phyloP scores from a whole-genome alignment of 768 basidiomycete genomes.

The Rhodotorula paludigena region DNA sequence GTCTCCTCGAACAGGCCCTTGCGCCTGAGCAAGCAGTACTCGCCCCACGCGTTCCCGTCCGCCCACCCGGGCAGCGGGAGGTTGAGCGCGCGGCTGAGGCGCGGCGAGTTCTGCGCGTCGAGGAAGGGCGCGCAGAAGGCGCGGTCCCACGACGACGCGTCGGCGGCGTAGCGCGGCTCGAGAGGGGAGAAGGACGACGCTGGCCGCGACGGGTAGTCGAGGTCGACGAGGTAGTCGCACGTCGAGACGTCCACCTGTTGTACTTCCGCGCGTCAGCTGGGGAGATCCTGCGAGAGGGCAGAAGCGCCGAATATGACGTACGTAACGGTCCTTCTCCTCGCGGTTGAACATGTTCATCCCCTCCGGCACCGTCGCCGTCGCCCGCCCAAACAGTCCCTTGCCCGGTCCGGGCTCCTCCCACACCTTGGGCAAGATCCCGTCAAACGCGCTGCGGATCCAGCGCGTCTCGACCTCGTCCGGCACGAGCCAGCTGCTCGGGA shows the following conservation, averaged over 20 bases:
- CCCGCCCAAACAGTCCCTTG: slow-evolving; percentile 37
- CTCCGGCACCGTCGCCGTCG: slow-evolving; percentile 53
- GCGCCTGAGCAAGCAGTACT: slow-evolving; percentile 77
- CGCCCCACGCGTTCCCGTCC: slow-evolving; percentile 68
- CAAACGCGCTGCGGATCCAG: slow-evolving; percentile 87
- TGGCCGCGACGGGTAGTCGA: slow-evolving; percentile 73
- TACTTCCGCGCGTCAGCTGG: slow-evolving; percentile 19
- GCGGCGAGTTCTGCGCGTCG: slow-evolving; percentile 67
- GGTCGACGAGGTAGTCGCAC: slow-evolving; percentile 87
- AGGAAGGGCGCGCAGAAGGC: slow-evolving; percentile 77
- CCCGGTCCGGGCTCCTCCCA: slow-evolving; percentile 56
- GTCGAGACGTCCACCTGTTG: slow-evolving; percentile 59
- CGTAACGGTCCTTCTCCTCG: slow-evolving; percentile 73
- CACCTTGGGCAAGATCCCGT: slow-evolving; percentile 78
- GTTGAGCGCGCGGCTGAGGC: slow-evolving; percentile 73
- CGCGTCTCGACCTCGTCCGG: slow-evolving; percentile 75
- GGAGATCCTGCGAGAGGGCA: slow-evolving; percentile 6
- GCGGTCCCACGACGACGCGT: slow-evolving; percentile 69
- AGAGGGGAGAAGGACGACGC: slow-evolving; percentile 38
- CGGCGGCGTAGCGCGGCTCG: slow-evolving; percentile 75
- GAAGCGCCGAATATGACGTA: slow-evolving; percentile 50
- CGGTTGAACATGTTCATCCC: slow-evolving; percentile 83
- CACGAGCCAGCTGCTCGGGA: slow-evolving; percentile 82
- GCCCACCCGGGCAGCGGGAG: slow-evolving; percentile 69
- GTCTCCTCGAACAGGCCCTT: slow-evolving; percentile 14